Evolutionary conservation across 1,139 yeast species (phyloP).

Genomic region (Geotrichum cucujoidarum): DNA sequence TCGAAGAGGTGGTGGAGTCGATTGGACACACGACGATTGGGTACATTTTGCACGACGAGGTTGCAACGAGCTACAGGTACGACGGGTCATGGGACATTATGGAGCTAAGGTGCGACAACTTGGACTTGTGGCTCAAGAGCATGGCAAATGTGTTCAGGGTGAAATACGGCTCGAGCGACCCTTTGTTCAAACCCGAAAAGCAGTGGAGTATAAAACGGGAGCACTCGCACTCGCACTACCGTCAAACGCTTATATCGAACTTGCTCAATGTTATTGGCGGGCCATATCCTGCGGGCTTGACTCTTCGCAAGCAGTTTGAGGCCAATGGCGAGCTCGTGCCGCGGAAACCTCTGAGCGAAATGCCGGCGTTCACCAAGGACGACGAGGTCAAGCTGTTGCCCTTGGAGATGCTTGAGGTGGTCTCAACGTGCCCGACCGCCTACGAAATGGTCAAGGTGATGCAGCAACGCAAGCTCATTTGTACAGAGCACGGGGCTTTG

Average conservation of each 20-base stretch:
- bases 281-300: not conserved
- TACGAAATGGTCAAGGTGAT: constrained; percentile 1
- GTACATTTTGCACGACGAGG: constrained; percentile 7
- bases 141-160: constrained; percentile 1
- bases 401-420: not conserved
- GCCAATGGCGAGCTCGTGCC: not conserved
- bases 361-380: not conserved
- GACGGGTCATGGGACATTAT: constrained; percentile 16
- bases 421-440: not conserved
- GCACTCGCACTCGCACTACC: not conserved
- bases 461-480: not conserved
- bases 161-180: constrained; percentile 7
- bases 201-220: not conserved
- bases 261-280: not conserved
- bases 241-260: not conserved
- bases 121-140: constrained; percentile 12
- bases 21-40: constrained; percentile 1
- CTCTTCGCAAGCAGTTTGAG: not conserved
- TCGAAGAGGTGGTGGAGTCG: constrained; percentile 15
- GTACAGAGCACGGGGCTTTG: not conserved
- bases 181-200: not conserved
- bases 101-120: constrained; percentile 11
- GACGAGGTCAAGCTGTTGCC: constrained; percentile 7
- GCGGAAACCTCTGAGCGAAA: not conserved
- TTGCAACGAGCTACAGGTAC: constrained; percentile 12